Evolutionary conservation across 768 basidiomycete species (phyloP).

Genomic region (Agaricus bisporus): DNA sequence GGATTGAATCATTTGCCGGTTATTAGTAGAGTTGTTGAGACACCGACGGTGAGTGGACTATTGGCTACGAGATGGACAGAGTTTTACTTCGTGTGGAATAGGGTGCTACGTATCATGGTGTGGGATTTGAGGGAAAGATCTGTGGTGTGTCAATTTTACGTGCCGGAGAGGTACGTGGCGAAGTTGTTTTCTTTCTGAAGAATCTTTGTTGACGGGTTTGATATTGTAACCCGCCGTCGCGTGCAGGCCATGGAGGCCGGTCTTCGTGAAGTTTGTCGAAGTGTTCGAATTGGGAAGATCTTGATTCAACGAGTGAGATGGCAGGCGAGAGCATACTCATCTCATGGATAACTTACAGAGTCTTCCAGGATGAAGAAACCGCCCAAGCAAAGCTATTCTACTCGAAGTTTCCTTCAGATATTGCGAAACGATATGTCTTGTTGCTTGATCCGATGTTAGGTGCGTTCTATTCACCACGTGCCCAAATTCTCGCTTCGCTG

Average conservation of each 20-base stretch:
- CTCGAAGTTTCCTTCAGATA: constrained; percentile 90
- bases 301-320: constrained; percentile 83
- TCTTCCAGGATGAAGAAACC: constrained; percentile 85
- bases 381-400: constrained; percentile 90
- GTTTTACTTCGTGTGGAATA: constrained; percentile 18
- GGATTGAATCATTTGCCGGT: constrained; percentile 84
- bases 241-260: constrained; percentile 94
- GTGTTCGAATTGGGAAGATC: constrained; percentile 94
- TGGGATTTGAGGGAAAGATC: constrained; percentile 94
- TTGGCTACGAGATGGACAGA: constrained; percentile 1
- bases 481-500: not conserved
- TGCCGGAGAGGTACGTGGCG: constrained; percentile 71
- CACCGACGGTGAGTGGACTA: constrained; percentile 61
- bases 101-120: constrained; percentile 83
- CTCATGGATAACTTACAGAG: not conserved
- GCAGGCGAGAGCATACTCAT: not conserved
- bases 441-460: constrained; percentile 98
- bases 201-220: not conserved
- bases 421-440: constrained; percentile 84
- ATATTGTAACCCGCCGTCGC: not conserved
- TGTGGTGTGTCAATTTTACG: constrained; percentile 94
- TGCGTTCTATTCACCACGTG: constrained; percentile 25
- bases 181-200: not conserved
- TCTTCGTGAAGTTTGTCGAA: constrained; percentile 90
- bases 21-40: constrained; percentile 68